phyloP scores from a whole-genome alignment of 805 yeast species.

The Starmerella bombi region DNA sequence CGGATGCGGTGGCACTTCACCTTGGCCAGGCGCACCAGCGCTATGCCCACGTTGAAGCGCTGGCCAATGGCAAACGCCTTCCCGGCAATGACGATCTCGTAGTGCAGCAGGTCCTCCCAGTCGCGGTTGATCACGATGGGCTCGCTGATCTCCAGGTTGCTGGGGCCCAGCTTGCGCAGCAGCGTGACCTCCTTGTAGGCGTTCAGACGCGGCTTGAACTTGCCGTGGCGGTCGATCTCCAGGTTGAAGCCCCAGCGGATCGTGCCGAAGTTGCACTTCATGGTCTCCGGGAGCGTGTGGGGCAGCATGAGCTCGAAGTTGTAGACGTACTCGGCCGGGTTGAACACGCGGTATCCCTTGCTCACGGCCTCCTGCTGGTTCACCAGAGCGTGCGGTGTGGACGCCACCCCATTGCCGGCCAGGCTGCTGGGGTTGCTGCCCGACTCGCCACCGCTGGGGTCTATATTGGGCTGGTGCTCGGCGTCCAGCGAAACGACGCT shows the following conservation, averaged over 20 bases:
- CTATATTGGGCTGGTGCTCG: neutral
- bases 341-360: slow-evolving; percentile 39
- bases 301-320: slow-evolving; percentile 83
- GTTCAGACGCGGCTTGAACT: slow-evolving; percentile 64
- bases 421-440: neutral
- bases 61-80: slow-evolving; percentile 78
- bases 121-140: slow-evolving; percentile 82
- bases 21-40: slow-evolving; percentile 76
- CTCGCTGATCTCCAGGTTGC: slow-evolving; percentile 75
- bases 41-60: slow-evolving; percentile 68
- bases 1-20: slow-evolving; percentile 76
- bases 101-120: slow-evolving; percentile 86
- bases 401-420: neutral
- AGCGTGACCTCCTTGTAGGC: slow-evolving; percentile 53
- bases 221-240: slow-evolving; percentile 58
- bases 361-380: slow-evolving; percentile 19
- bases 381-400: slow-evolving; percentile 14
- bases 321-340: slow-evolving; percentile 84
- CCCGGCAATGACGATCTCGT: slow-evolving; percentile 83
- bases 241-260: slow-evolving; percentile 63
- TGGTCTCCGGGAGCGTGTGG: slow-evolving; percentile 68
- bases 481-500: slow-evolving; percentile 22
- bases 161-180: slow-evolving; percentile 64
- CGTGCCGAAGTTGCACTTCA: slow-evolving; percentile 65
- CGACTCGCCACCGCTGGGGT: neutral